phyloP scores from a whole-genome alignment of 495 filamentous ascomycete species.

The Aspergillus kassunensis region DNA sequence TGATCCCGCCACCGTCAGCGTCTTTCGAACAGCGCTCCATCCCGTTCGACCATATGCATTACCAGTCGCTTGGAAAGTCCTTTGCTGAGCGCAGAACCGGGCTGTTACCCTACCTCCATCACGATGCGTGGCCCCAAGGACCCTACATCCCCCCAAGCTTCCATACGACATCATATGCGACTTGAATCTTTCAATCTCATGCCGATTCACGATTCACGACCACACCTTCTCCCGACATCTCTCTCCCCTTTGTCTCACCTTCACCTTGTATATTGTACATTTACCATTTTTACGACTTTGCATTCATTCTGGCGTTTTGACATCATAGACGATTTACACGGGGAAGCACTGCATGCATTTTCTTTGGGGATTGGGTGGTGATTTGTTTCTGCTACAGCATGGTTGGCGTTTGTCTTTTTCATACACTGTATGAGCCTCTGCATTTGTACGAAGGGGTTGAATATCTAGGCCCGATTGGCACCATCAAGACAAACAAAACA shows the following conservation, averaged over 20 bases:
- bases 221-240: constrained; percentile 13
- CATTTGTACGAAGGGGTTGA: constrained; percentile 24
- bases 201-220: constrained; percentile 20
- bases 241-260: constrained; percentile 1
- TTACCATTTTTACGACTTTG: constrained; percentile 19
- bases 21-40: constrained; percentile 66
- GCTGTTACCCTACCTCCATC: constrained; percentile 68
- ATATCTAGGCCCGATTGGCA: neutral
- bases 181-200: constrained; percentile 17
- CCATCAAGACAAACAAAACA: neutral
- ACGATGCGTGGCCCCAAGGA: constrained; percentile 43
- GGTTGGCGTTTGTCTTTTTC: constrained; percentile 23
- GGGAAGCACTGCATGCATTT: constrained; percentile 13
- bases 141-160: constrained; percentile 33
- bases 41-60: constrained; percentile 85
- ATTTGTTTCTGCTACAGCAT: constrained; percentile 7
- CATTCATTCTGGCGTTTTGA: constrained; percentile 31
- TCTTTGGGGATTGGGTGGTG: constrained; percentile 8
- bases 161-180: constrained; percentile 38
- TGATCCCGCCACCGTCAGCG: constrained; percentile 80
- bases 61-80: constrained; percentile 78
- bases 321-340: constrained; percentile 25
- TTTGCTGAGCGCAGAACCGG: constrained; percentile 74
- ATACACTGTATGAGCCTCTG: constrained; percentile 11
- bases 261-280: constrained; percentile 27